phyloP scores from a whole-genome alignment of 345 rosid genomes.

The Garcia nutans region DNA sequence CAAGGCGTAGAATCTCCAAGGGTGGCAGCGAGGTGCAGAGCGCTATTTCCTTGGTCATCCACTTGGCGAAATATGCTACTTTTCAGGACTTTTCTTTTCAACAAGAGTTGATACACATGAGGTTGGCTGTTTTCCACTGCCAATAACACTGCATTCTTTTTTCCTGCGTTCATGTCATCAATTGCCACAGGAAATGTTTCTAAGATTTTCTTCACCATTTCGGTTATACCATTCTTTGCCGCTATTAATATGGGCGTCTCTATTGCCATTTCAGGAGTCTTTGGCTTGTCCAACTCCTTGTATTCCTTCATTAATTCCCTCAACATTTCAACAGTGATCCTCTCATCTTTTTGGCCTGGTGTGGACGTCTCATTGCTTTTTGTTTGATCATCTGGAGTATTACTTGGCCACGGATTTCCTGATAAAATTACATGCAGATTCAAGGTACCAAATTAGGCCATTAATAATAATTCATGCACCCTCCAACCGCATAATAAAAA shows the following conservation, averaged over 20 bases:
- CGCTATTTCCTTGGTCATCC: slow-evolving; percentile 45
- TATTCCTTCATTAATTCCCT: background rate
- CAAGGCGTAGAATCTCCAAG: slow-evolving; percentile 46
- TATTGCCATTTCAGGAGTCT: background rate
- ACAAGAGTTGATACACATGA: slow-evolving; percentile 32
- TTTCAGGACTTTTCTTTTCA: slow-evolving; percentile 3
- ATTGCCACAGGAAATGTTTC: slow-evolving; percentile 28
- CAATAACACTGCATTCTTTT: slow-evolving; percentile 38
- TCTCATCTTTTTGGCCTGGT: background rate
- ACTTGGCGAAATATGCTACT: slow-evolving; percentile 38
- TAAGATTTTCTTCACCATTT: slow-evolving; percentile 33
- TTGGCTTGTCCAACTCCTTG: slow-evolving; percentile 10
- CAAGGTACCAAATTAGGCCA: too few relatives aligned
- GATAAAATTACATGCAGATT: too few relatives aligned
- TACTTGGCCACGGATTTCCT: too few relatives aligned
- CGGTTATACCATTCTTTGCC: slow-evolving; percentile 33
- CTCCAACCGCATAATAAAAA: too few relatives aligned
- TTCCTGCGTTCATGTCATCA: slow-evolving; percentile 25
- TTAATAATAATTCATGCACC: too few relatives aligned
- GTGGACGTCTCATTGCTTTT: background rate
- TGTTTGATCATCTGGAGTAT: background rate
- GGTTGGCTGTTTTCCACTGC: slow-evolving; percentile 59
- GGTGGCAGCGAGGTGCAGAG: slow-evolving; percentile 52
- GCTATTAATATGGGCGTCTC: slow-evolving; percentile 34
- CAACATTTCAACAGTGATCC: background rate